phyloP scores from a whole-genome alignment of 2,329 filamentous ascomycete species.

The Sclerotinia nivalis region DNA sequence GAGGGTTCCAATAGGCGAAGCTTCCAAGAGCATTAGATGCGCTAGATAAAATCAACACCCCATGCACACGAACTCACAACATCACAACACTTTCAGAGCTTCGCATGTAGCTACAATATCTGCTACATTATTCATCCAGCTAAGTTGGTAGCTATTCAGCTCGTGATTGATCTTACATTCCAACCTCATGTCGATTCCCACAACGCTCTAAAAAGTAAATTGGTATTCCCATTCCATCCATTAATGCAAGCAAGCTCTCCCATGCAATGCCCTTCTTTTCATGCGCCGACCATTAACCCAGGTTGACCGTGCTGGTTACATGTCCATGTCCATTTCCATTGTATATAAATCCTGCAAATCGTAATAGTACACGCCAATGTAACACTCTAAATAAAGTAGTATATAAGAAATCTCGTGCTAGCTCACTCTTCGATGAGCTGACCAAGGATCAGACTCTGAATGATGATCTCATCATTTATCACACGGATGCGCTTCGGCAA shows the following conservation, averaged over 20 bases:
- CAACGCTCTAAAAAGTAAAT: constrained; percentile 6
- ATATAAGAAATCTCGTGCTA: not conserved
- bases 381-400: not conserved
- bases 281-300: not conserved
- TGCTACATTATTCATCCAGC: not conserved
- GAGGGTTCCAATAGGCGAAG: no score
- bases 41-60: no score
- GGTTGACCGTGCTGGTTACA: not conserved
- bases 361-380: not conserved
- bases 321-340: not conserved
- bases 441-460: constrained; percentile 90
- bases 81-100: not conserved
- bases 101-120: not conserved
- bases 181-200: not conserved
- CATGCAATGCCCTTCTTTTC: not conserved
- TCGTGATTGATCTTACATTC: not conserved
- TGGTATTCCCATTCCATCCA: constrained; percentile 4
- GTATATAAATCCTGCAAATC: not conserved
- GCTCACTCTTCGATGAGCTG: constrained; percentile 55
- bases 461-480: constrained; percentile 81
- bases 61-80: not conserved
- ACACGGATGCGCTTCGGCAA: constrained; percentile 60
- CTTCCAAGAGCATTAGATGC: not conserved
- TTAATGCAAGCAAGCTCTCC: not conserved
- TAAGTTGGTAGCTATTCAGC: not conserved